Evolutionary conservation across 306 rosid species (phyloP).

Genomic region (Arachis stenosperma): DNA sequence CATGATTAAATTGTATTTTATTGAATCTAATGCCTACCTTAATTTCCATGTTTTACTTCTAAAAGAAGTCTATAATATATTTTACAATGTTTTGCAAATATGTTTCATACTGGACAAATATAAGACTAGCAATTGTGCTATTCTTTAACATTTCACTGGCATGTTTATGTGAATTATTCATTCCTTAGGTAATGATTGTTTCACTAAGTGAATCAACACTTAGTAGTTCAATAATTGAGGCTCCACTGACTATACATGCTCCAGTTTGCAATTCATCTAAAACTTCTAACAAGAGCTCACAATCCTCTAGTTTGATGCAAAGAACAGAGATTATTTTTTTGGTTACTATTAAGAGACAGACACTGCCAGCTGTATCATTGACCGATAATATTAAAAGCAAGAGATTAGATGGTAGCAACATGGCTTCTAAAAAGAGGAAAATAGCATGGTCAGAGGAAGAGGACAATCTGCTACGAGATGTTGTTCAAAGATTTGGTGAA

Average conservation of each 20-base stretch:
- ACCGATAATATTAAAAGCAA: constrained; percentile 59
- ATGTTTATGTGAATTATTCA: constrained; percentile 19
- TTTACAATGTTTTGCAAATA: constrained; percentile 15
- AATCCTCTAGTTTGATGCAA: constrained; percentile 47
- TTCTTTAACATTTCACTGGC: constrained; percentile 19
- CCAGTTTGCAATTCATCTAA: constrained; percentile 57
- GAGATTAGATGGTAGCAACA: constrained; percentile 45
- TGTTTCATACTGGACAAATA: background rate
- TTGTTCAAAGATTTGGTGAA: constrained; percentile 46
- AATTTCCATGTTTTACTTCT: constrained; percentile 9
- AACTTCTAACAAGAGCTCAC: constrained; percentile 43
- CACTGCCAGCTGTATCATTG: constrained; percentile 54
- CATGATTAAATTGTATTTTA: constrained; percentile 5
- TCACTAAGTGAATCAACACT: constrained; percentile 62
- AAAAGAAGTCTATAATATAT: background rate
- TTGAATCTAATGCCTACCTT: constrained; percentile 20
- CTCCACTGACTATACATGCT: constrained; percentile 46
- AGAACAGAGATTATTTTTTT: too few relatives aligned
- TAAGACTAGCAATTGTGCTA: constrained; percentile 13
- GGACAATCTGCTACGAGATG: constrained; percentile 73
- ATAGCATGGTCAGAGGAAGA: constrained; percentile 91
- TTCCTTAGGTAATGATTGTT: constrained; percentile 71
- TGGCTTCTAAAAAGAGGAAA: constrained; percentile 63
- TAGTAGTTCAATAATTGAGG: constrained; percentile 51
- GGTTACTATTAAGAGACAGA: constrained; percentile 64